A percentile compares a stretch with the other conserved stretches of the same genome.
phyloP scores from a whole-genome alignment of 345 rosid species.

The Gossypium herbaceum region DNA sequence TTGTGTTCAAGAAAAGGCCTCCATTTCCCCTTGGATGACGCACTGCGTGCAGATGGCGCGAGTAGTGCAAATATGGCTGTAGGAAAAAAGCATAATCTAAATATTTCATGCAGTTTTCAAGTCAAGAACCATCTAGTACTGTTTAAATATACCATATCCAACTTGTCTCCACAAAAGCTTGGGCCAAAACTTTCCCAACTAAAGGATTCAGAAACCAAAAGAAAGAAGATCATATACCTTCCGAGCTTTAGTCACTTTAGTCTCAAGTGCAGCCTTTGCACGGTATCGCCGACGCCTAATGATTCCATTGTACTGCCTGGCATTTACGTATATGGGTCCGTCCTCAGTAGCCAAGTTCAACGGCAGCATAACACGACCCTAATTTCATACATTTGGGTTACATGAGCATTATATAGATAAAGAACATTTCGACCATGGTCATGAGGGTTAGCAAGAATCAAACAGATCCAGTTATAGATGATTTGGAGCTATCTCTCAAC shows the following conservation, averaged over 20 bases:
- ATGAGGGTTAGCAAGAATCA: neutral
- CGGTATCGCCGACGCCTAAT: conserved; percentile 79
- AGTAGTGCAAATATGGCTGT: conserved; percentile 89
- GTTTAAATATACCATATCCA: neutral
- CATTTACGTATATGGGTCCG: conserved; percentile 16
- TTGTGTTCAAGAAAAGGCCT: conserved; percentile 84
- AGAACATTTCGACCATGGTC: neutral
- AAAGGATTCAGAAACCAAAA: neutral
- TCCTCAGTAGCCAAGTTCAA: conserved; percentile 63
- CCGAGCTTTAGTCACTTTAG: conserved; percentile 40
- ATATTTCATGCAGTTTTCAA: neutral
- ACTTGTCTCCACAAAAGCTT: neutral
- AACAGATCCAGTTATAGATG: neutral
- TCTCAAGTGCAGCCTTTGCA: conserved; percentile 71
- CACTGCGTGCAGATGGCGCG: conserved; percentile 91
- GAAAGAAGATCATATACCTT: conserved; percentile 45
- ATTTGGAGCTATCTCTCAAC: too few relatives aligned
- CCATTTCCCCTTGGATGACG: conserved; percentile 94
- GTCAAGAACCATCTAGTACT: neutral
- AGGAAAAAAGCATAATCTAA: conserved; percentile 12
- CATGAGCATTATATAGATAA: neutral
- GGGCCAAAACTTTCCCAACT: neutral
- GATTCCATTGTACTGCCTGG: conserved; percentile 97
- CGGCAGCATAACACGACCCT: conserved; percentile 85
- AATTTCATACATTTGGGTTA: neutral